phyloP scores from a whole-genome alignment of 139 green algal genomes.

The Chlamydomonas applanata region DNA sequence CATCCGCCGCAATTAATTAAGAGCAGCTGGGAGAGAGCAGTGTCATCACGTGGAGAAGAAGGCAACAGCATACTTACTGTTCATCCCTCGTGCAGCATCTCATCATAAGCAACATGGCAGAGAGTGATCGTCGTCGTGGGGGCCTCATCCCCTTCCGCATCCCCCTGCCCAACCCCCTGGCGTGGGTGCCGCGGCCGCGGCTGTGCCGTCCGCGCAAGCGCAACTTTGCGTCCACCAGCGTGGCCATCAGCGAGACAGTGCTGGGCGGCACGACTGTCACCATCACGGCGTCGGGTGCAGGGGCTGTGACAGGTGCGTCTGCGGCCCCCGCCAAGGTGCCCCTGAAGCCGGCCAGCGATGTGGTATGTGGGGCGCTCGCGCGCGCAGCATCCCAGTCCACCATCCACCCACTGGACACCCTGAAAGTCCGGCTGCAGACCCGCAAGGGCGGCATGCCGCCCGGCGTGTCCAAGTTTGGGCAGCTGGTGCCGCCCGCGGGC shows the following conservation, averaged over 20 bases:
- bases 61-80: background rate
- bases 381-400: slow-evolving; percentile 80
- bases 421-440: slow-evolving; percentile 85
- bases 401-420: slow-evolving; percentile 91
- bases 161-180: slow-evolving; percentile 3
- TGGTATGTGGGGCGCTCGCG: slow-evolving; percentile 82
- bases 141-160: background rate
- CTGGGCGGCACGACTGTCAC: background rate
- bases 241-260: slow-evolving; percentile 1
- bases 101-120: background rate
- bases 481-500: slow-evolving; percentile 57
- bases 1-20: no score
- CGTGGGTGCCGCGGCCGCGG: slow-evolving; percentile 4
- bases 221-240: slow-evolving; percentile 3
- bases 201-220: background rate
- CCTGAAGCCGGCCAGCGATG: slow-evolving; percentile 51
- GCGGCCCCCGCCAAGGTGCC: background rate
- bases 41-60: no score
- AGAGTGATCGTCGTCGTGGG: background rate
- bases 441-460: slow-evolving; percentile 8
- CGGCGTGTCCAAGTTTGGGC: slow-evolving; percentile 61
- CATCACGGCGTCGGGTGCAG: background rate
- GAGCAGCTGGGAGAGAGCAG: no score
- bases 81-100: background rate
- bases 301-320: background rate